Percentiles rank a stretch among this genome's conserved stretches.
These are phyloP conservation scores for Sedum album DNA, from an alignment of 164 flowering plant genomes.

Conservation along the genomic window DNA sequence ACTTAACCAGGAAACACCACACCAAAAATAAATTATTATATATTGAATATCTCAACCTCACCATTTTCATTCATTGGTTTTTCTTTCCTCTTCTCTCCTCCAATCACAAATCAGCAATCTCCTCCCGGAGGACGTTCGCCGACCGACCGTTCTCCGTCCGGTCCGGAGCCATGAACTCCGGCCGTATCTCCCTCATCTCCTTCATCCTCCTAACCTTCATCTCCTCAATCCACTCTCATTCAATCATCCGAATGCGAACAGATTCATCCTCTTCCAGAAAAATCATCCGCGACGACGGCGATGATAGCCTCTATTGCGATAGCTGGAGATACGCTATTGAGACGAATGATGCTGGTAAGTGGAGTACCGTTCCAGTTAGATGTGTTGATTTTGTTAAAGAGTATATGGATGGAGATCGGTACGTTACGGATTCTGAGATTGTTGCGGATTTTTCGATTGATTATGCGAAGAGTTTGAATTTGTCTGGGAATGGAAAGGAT, in stretches of 20 bases:
- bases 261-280: not conserved
- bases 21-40: no score
- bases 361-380: slow-evolving; percentile 41
- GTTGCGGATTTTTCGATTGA: slow-evolving; percentile 32
- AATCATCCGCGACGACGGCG: slow-evolving; percentile 12
- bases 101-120: not conserved
- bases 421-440: slow-evolving; percentile 42
- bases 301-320: slow-evolving; percentile 40
- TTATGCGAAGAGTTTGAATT: slow-evolving; percentile 32
- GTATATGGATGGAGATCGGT: slow-evolving; percentile 55
- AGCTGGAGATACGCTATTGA: slow-evolving; percentile 81
- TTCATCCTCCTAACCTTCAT: slow-evolving; percentile 8
- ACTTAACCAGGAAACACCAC: no score
- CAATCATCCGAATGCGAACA: slow-evolving; percentile 21
- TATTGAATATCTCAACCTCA: no score
- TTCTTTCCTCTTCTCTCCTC: not conserved
- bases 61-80: not conserved
- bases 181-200: slow-evolving; percentile 13
- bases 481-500: slow-evolving; percentile 59
- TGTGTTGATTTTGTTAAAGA: slow-evolving; percentile 42
- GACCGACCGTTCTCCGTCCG: slow-evolving; percentile 1
- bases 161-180: slow-evolving; percentile 17
- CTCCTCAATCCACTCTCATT: slow-evolving; percentile 13
- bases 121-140: not conserved
- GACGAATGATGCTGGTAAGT: slow-evolving; percentile 61